Percentiles rank a stretch among this genome's conserved stretches.
Evolutionary conservation across 768 basidiomycete species (phyloP).

Genomic region (Tremella fuciformis): DNA sequence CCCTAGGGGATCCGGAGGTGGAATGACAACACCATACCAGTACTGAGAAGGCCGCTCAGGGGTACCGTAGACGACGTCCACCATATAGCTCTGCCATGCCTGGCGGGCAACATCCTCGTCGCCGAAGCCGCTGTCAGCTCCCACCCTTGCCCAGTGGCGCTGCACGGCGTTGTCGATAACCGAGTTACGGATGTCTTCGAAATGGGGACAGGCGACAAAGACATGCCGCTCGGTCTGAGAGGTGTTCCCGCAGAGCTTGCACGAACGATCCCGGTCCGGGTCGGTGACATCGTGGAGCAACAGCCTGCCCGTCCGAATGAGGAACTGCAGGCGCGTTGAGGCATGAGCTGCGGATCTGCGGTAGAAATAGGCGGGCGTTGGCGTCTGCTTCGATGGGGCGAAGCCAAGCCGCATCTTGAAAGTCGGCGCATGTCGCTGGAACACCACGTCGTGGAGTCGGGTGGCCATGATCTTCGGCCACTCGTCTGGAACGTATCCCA

Average conservation of each 20-base stretch:
- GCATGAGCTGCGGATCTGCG: too few relatives aligned
- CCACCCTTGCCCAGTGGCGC: too few relatives aligned
- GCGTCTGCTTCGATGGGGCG: neutral
- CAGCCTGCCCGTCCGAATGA: too few relatives aligned
- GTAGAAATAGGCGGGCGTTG: too few relatives aligned
- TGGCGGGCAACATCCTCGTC: neutral
- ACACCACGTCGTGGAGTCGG: neutral
- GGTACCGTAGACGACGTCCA: neutral
- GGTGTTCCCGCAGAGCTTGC: neutral
- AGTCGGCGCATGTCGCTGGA: neutral
- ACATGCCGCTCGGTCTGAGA: conserved; percentile 10
- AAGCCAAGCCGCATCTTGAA: neutral
- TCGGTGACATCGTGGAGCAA: too few relatives aligned
- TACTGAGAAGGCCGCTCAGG: neutral
- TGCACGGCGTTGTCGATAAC: too few relatives aligned
- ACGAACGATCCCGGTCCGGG: neutral
- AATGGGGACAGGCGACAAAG: conserved; percentile 13
- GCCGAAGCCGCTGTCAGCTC: too few relatives aligned
- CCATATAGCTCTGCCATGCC: neutral
- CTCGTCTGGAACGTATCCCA: too few relatives aligned
- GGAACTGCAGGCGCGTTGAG: too few relatives aligned
- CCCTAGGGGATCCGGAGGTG: neutral
- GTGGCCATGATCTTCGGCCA: conserved; percentile 3
- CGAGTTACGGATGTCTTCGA: neutral
- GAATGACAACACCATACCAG: neutral